phyloP scores from a whole-genome alignment of 2,329 filamentous ascomycete genomes.

The Fusarium sterilihyphosum region DNA sequence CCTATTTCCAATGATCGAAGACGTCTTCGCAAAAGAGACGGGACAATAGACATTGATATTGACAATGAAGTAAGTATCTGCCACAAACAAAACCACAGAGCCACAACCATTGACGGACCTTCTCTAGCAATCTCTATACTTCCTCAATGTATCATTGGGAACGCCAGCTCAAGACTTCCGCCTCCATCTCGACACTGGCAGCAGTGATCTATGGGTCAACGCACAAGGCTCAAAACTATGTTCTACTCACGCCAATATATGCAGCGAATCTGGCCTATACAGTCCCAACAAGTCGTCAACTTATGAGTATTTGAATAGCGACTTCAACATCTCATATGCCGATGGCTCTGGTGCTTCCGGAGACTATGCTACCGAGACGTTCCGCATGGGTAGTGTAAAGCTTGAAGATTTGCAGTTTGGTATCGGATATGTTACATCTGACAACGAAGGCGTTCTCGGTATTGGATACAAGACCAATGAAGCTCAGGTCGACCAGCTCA shows the following conservation, averaged over 20 bases:
- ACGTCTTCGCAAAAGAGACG: conserved; percentile 53
- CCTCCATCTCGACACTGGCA: conserved; percentile 74
- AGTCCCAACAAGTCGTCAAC: conserved; percentile 77
- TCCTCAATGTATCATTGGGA: conserved; percentile 69
- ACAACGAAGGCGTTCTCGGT: conserved; percentile 78
- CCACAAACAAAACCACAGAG: too few species aligned
- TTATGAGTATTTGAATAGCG: conserved; percentile 75
- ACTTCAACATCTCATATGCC: conserved; percentile 89
- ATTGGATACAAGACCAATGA: conserved; percentile 87
- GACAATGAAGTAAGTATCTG: conserved; percentile 64
- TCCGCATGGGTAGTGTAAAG: conserved; percentile 66
- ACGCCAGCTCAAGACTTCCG: conserved; percentile 67
- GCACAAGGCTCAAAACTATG: conserved; percentile 71
- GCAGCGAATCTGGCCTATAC: conserved; percentile 73
- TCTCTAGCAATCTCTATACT: conserved; percentile 68
- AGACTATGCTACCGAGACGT: conserved; percentile 81
- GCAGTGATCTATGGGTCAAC: conserved; percentile 78
- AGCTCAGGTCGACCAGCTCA: conserved; percentile 71
- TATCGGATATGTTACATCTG: conserved; percentile 71
- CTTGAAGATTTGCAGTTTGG: conserved; percentile 74
- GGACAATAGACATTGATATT: conserved; percentile 56
- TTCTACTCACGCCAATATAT: conserved; percentile 57
- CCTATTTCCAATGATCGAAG: conserved; percentile 57
- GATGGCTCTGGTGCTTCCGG: conserved; percentile 82
- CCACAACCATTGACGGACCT: neutral